Evolutionary conservation across 495 filamentous ascomycete genomes (phyloP).

Genomic region (Aspergillus cristatus): DNA sequence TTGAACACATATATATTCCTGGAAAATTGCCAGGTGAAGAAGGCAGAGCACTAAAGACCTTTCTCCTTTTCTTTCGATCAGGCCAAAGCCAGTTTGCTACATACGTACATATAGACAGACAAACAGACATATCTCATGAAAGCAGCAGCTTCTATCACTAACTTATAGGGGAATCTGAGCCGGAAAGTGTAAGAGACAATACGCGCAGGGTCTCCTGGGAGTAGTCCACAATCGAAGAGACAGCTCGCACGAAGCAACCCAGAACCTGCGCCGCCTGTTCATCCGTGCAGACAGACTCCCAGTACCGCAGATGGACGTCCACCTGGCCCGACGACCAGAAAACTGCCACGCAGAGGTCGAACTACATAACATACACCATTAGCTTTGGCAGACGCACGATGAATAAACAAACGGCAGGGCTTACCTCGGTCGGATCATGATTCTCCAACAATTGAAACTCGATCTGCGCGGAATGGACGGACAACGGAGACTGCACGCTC

Average conservation of each 20-base stretch:
- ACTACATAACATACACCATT: neutral
- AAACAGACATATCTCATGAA: no score
- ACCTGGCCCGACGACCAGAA: neutral
- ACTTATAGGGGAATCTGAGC: no score
- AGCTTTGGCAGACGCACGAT: neutral
- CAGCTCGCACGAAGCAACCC: neutral
- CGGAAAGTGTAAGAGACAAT: no score
- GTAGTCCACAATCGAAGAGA: neutral
- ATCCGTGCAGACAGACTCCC: neutral
- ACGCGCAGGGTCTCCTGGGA: no score
- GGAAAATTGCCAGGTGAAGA: no score
- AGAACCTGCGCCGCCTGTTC: neutral
- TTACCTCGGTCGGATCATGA: neutral
- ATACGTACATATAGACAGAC: no score
- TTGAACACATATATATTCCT: no score
- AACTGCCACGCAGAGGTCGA: neutral
- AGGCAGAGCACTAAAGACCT: no score
- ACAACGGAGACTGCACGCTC: neutral
- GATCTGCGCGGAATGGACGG: neutral
- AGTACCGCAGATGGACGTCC: neutral
- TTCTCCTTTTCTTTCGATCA: no score
- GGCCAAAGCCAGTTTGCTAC: no score
- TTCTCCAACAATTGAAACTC: neutral
- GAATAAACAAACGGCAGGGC: neutral
- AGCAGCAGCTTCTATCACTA: no score